Percentiles rank a stretch among this genome's conserved stretches.
Evolutionary conservation across 176 grass and related monocot genomes (phyloP).

Genomic region (Oryza australiensis): DNA sequence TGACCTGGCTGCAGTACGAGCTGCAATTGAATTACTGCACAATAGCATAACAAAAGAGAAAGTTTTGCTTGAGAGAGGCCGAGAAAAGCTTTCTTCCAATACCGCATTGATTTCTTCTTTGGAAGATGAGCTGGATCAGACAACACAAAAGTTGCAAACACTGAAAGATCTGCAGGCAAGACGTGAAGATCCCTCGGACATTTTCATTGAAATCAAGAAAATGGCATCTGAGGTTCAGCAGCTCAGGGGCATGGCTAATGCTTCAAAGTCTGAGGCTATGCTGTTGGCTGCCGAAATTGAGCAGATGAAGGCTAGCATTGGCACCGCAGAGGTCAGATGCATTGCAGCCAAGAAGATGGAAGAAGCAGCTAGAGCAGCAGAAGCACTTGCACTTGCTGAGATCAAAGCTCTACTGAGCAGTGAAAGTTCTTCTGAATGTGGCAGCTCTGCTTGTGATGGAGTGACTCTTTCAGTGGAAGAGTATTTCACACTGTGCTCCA

Average conservation of each 20-base stretch:
- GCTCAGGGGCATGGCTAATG: conserved; percentile 66
- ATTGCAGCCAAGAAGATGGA: conserved; percentile 87
- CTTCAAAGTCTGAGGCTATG: conserved; percentile 57
- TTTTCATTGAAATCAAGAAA: conserved; percentile 68
- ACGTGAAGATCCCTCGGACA: conserved; percentile 43
- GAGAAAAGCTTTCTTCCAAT: conserved; percentile 55
- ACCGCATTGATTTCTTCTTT: conserved; percentile 56
- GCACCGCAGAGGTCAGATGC: conserved; percentile 61
- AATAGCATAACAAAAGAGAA: conserved; percentile 66
- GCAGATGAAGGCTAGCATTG: conserved; percentile 71
- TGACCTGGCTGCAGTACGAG: conserved; percentile 55
- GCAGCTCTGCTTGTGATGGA: conserved; percentile 25
- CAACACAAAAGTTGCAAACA: conserved; percentile 53
- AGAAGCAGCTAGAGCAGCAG: conserved; percentile 80
- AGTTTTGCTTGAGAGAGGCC: conserved; percentile 48
- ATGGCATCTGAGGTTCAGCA: conserved; percentile 64
- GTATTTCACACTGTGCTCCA: conserved; percentile 53
- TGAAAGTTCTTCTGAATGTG: conserved; percentile 42
- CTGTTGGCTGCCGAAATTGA: conserved; percentile 68
- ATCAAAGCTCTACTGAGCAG: conserved; percentile 71
- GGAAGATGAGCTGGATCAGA: conserved; percentile 61
- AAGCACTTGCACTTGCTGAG: conserved; percentile 75
- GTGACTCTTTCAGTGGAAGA: conserved; percentile 70
- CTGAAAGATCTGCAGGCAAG: conserved; percentile 52
- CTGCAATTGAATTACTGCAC: conserved; percentile 51